Conservation (phyloP, 108 stramenopile genomes). For the Aurantiochytrium sp. region DNA sequence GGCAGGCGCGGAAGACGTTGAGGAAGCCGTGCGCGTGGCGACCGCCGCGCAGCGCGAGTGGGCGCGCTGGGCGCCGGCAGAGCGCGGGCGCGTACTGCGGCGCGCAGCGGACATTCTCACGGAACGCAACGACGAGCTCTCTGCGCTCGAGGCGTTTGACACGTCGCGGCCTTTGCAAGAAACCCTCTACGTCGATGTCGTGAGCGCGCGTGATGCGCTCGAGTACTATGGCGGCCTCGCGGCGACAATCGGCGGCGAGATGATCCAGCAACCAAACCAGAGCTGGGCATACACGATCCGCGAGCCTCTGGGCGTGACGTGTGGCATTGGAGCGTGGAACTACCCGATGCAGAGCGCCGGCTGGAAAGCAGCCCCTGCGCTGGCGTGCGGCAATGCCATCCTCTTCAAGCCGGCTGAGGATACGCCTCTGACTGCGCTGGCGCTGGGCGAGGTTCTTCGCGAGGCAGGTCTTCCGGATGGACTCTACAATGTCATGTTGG, state of each 20-base stretch:
- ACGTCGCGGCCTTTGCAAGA: slow-evolving; percentile 3
- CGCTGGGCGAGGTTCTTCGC: slow-evolving; percentile 29
- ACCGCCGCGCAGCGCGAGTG: background rate
- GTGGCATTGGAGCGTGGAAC: slow-evolving; percentile 35
- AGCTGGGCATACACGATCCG: slow-evolving; percentile 1
- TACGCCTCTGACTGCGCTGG: slow-evolving; percentile 43
- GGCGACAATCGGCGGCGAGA: background rate
- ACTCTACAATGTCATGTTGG: slow-evolving; percentile 40
- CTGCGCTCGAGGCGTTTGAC: background rate
- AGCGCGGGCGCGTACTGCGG: background rate
- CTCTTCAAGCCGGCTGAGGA: slow-evolving; percentile 53
- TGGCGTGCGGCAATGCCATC: slow-evolving; percentile 42
- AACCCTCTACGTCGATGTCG: background rate
- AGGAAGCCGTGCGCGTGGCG: background rate
- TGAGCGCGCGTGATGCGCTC: background rate
- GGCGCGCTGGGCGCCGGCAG: background rate
- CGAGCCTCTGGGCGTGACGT: slow-evolving; percentile 26
- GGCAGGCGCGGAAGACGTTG: background rate
- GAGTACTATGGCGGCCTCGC: slow-evolving; percentile 23
- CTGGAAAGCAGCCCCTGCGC: slow-evolving; percentile 44
- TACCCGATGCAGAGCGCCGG: slow-evolving; percentile 23
- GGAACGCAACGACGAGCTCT: background rate
- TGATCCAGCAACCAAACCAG: background rate
- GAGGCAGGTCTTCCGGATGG: slow-evolving; percentile 45
- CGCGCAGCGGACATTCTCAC: background rate